Conservation (phyloP, 495 filamentous ascomycete species). For the Talaromyces liani region DNA sequence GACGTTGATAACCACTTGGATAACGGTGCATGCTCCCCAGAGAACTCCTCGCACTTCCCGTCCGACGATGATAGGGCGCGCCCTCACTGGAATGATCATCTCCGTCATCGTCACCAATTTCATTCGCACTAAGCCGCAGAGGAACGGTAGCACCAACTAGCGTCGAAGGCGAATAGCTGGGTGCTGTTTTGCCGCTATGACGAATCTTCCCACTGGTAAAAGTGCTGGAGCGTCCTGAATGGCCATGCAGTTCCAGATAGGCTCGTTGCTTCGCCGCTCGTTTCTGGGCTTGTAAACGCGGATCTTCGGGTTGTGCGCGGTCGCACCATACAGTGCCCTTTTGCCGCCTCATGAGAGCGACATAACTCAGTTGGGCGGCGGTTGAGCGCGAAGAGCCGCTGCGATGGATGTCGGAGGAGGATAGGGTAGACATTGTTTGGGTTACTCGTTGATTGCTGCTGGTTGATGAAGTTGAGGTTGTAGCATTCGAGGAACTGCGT, state of each 20-base stretch:
- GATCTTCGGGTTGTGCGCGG: slow-evolving; percentile 86
- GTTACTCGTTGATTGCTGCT: slow-evolving; percentile 38
- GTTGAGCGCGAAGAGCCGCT: slow-evolving; percentile 61
- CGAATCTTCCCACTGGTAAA: slow-evolving; percentile 69
- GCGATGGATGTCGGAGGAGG: slow-evolving; percentile 59
- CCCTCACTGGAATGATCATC: slow-evolving; percentile 56
- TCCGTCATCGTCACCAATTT: slow-evolving; percentile 80
- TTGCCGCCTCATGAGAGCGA: slow-evolving; percentile 88
- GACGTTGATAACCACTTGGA: slow-evolving; percentile 41
- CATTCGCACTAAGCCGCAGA: slow-evolving; percentile 83
- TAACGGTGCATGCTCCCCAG: slow-evolving; percentile 59
- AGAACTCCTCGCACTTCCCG: slow-evolving; percentile 73
- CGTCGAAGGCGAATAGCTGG: slow-evolving; percentile 66
- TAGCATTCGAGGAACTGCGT: slow-evolving; percentile 65
- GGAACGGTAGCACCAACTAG: slow-evolving; percentile 75
- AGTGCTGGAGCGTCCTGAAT: slow-evolving; percentile 47
- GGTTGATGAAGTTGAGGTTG: slow-evolving; percentile 55
- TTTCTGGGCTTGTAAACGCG: slow-evolving; percentile 70
- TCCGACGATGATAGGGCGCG: slow-evolving; percentile 58
- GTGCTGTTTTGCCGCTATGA: slow-evolving; percentile 62
- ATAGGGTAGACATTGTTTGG: slow-evolving; percentile 33
- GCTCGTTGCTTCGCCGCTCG: slow-evolving; percentile 78
- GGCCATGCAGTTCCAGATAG: slow-evolving; percentile 67
- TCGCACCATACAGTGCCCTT: slow-evolving; percentile 99
- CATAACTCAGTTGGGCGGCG: slow-evolving; percentile 65